Evolutionary conservation across 1,139 yeast species (phyloP).

Genomic region (Suhomyces bokatorum): DNA sequence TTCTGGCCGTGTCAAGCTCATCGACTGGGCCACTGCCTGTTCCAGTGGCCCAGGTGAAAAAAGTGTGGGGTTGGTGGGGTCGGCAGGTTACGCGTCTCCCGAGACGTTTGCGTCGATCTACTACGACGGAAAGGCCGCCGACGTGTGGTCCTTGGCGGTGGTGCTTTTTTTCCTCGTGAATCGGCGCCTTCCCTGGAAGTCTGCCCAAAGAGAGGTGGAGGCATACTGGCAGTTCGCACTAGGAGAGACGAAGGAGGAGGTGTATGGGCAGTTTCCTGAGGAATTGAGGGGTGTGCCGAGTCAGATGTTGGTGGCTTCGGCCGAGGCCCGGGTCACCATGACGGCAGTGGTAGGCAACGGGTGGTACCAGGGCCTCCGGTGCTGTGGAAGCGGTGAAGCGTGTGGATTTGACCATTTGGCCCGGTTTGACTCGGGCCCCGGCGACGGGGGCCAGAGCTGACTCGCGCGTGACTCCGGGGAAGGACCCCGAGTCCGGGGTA

Average conservation of each 20-base stretch:
- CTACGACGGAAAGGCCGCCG: conserved; percentile 45
- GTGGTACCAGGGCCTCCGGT: conserved; percentile 18
- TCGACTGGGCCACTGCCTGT: conserved; percentile 40
- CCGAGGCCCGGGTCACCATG: conserved; percentile 18
- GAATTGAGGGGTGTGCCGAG: conserved; percentile 13
- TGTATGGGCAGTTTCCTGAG: background rate
- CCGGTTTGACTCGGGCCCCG: conserved; percentile 1
- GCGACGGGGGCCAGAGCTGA: conserved; percentile 3
- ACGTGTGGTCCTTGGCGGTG: conserved; percentile 54
- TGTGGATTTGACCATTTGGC: conserved; percentile 19
- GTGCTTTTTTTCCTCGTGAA: conserved; percentile 34
- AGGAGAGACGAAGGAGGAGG: background rate
- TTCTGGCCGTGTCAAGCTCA: conserved; percentile 32
- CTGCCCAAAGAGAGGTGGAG: conserved; percentile 25
- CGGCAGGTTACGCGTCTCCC: conserved; percentile 48
- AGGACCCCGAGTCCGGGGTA: background rate
- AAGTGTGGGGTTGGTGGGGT: conserved; percentile 53
- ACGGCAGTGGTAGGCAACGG: conserved; percentile 13
- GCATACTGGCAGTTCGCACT: background rate
- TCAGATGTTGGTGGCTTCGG: conserved; percentile 18
- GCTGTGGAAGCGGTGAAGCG: conserved; percentile 5
- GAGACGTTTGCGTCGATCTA: conserved; percentile 38
- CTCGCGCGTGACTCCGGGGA: conserved; percentile 1
- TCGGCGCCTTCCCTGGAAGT: conserved; percentile 37
- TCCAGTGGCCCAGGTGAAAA: conserved; percentile 13